Percentiles rank a stretch among this genome's conserved stretches.
These are phyloP conservation scores for Acer yangbiense DNA, from an alignment of 345 rosid species.

Conservation along the genomic window DNA sequence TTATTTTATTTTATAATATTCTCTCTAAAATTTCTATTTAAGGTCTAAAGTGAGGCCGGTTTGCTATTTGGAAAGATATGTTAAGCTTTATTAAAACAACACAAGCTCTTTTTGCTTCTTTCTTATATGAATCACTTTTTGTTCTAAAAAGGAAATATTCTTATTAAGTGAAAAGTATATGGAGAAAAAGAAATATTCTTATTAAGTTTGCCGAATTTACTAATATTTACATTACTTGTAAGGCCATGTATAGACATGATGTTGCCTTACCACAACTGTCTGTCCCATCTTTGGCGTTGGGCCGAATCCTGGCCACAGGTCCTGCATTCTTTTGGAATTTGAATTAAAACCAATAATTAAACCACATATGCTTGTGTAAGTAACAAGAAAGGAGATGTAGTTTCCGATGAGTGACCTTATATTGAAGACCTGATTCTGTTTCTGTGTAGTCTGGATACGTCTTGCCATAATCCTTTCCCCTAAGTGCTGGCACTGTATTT, in stretches of 20 bases:
- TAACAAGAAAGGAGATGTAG: not conserved
- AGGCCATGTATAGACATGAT: conserved; percentile 5
- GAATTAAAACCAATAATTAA: conserved; percentile 24
- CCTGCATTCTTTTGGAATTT: conserved; percentile 49
- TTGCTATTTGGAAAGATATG: not conserved
- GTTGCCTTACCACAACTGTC: conserved; percentile 71
- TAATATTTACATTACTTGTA: not conserved
- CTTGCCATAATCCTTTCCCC: conserved; percentile 97
- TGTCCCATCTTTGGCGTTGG: conserved; percentile 78
- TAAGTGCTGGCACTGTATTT: conserved; percentile 84
- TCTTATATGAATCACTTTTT: not conserved
- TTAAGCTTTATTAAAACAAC: not conserved
- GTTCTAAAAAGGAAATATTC: not conserved
- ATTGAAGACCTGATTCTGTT: conserved; percentile 91
- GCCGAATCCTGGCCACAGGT: conserved; percentile 79
- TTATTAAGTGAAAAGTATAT: no score
- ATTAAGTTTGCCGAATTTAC: not conserved
- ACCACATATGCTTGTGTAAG: not conserved
- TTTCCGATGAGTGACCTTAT: conserved; percentile 58
- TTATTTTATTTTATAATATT: not conserved
- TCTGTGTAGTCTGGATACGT: conserved; percentile 82
- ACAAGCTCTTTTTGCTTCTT: not conserved
- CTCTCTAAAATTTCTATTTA: not conserved
- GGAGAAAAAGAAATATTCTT: no score
- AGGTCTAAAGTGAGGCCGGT: not conserved